Conservation (phyloP, 179 eudicot genomes). For the Silene noctiflora region DNA sequence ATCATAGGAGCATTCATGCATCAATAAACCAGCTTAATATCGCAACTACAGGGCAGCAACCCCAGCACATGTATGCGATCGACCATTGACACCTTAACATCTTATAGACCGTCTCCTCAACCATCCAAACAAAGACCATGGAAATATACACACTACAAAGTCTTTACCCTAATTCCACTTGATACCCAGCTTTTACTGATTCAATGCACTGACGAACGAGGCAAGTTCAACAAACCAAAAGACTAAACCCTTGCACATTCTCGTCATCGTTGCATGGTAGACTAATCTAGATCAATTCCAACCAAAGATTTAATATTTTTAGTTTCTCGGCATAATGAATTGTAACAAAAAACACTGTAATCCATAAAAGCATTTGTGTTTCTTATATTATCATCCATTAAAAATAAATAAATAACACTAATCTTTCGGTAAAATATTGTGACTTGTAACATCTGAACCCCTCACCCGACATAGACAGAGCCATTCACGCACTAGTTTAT, state of each 20-base stretch:
- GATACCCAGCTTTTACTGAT: background rate
- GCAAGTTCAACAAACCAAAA: background rate
- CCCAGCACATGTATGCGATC: background rate
- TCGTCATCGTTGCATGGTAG: background rate
- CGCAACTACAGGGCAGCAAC: background rate
- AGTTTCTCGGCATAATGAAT: no score
- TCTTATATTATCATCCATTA: no score
- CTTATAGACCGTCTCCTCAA: background rate
- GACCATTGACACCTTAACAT: background rate
- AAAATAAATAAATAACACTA: no score
- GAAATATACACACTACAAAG: no score
- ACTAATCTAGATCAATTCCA: no score
- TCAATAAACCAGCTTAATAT: background rate
- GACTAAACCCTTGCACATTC: background rate
- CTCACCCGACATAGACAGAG: no score
- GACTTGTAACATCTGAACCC: no score
- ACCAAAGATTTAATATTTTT: background rate
- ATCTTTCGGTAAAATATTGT: no score
- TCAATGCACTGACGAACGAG: background rate
- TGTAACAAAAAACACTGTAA: no score
- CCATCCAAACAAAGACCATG: background rate
- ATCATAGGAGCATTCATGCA: background rate
- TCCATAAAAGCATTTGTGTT: no score
- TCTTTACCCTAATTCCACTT: background rate
- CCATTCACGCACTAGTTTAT: no score